Evolutionary conservation across 331 rosid species (phyloP).

Genomic region (Dryas integrifolia): DNA sequence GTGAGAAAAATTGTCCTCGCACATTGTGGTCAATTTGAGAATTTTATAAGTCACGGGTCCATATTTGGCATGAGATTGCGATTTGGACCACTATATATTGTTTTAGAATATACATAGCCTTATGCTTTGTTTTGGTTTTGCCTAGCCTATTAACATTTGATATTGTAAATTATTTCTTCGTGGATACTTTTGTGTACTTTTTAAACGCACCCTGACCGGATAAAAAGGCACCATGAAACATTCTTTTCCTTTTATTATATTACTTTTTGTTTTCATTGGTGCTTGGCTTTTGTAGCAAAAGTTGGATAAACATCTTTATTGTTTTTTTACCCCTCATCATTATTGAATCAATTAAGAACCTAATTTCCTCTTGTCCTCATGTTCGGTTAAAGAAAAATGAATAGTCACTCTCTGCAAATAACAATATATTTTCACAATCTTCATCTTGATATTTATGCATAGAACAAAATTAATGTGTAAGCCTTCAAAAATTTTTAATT

Average conservation of each 20-base stretch:
- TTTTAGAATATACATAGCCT: neutral
- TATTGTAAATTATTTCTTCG: neutral
- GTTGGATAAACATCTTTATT: too few species aligned
- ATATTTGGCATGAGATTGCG: neutral
- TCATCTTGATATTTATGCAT: too few species aligned
- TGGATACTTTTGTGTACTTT: neutral
- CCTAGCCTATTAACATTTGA: neutral
- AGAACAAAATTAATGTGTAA: too few species aligned
- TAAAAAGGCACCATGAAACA: neutral
- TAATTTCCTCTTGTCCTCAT: neutral
- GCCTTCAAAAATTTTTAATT: too few species aligned
- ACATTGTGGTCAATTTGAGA: too few species aligned
- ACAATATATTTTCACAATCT: too few species aligned
- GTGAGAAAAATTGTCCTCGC: too few species aligned
- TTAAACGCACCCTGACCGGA: neutral
- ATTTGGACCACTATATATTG: neutral
- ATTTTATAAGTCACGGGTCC: too few species aligned
- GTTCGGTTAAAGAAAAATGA: too few species aligned
- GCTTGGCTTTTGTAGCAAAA: too few species aligned
- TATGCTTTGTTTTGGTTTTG: neutral
- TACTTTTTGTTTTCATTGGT: too few species aligned
- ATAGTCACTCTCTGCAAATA: too few species aligned
- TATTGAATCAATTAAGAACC: neutral
- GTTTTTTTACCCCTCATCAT: neutral
- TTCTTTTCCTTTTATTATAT: neutral